phyloP scores from a whole-genome alignment of 805 yeast genomes.

The Jamesozyma rosinii region DNA sequence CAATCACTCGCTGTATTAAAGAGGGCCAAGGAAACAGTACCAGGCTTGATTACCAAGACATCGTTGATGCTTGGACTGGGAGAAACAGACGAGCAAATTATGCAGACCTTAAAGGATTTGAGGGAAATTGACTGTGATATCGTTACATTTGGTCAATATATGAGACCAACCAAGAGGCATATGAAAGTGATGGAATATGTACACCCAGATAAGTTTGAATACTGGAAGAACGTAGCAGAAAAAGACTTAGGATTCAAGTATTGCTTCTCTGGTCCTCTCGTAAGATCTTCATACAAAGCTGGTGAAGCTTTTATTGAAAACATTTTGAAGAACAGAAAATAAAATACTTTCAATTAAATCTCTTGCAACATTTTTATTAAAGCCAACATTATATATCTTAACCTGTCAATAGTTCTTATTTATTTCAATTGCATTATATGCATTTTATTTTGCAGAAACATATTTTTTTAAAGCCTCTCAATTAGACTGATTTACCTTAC shows the following conservation, averaged over 20 bases:
- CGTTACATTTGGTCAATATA: conserved; percentile 96
- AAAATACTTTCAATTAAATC: not conserved
- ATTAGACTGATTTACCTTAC: too few relatives aligned
- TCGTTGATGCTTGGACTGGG: conserved; percentile 96
- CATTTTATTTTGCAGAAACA: too few relatives aligned
- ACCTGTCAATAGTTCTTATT: too few relatives aligned
- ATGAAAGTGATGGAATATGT: conserved; percentile 96
- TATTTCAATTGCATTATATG: too few relatives aligned
- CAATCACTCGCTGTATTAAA: conserved; percentile 73
- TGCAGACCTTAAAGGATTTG: conserved; percentile 66
- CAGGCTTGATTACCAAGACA: conserved; percentile 78
- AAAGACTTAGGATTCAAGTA: conserved; percentile 80
- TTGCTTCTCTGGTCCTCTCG: conserved; percentile 96
- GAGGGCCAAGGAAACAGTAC: conserved; percentile 70
- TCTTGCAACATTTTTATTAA: too few relatives aligned
- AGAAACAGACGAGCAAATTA: conserved; percentile 83
- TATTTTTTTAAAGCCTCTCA: too few relatives aligned
- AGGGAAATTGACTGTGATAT: conserved; percentile 78
- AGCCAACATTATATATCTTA: too few relatives aligned
- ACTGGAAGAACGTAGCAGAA: conserved; percentile 81
- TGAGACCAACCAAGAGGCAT: conserved; percentile 98
- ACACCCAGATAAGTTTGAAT: conserved; percentile 86
- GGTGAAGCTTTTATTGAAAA: conserved; percentile 97
- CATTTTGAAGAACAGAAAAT: conserved; percentile 51
- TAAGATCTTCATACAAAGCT: conserved; percentile 93